Base-by-base conservation (phyloP, 306 rosid genomes). In the Trichosanthes cucumerina region DNA sequence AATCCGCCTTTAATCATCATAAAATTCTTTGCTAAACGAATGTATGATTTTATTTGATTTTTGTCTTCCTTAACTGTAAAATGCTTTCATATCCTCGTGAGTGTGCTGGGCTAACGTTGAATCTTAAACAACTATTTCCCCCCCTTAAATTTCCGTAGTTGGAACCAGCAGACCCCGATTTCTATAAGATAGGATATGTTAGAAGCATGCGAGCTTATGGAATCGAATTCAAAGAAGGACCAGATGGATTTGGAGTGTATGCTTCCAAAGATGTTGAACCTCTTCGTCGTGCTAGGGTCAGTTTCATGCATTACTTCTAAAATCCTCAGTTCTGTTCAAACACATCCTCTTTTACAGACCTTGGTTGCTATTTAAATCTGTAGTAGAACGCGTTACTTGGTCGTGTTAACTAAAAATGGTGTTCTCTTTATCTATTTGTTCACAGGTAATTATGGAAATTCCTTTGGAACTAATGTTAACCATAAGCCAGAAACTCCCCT, bases 261-360 rank as follows among this genome's bases (percentile, higher is more conserved):
- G 98, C 98, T 84, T 91, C 98, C 72, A 95, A 91, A 88, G 98
- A 95, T 84, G 93, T 95, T 62, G 96, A 92, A 77, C 92, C 97
- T 56, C 97, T 92, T 88, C 92, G 93, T 52, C 93, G 97, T 76
- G 84, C 96, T 76, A 91, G 98, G 93, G 97, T 94, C 89, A 89
- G 94, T 86, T 80, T 64, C 77, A 60, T 78, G 28, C 43, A 19
- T 80, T 78, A 53, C 16, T 81, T 79, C 28, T 41, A 43, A 36
- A 39, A 58, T 81, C 34, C 7, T 33, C 19, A 21, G 53, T 68
- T 68, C 16, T 23, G 13, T 43, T 69, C 33, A 19, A 36, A 66
- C 8, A 10, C 26, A 36, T 38, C 8, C 28, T 9, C 1, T 63
- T 15, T 63, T 15, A 66, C 73, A 16, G 33, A 57, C 33, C 31